A percentile compares a stretch with the other conserved stretches of the same genome.
Evolutionary conservation across 2,329 filamentous ascomycete species (phyloP).

Genomic region (Penicillium olsonii): DNA sequence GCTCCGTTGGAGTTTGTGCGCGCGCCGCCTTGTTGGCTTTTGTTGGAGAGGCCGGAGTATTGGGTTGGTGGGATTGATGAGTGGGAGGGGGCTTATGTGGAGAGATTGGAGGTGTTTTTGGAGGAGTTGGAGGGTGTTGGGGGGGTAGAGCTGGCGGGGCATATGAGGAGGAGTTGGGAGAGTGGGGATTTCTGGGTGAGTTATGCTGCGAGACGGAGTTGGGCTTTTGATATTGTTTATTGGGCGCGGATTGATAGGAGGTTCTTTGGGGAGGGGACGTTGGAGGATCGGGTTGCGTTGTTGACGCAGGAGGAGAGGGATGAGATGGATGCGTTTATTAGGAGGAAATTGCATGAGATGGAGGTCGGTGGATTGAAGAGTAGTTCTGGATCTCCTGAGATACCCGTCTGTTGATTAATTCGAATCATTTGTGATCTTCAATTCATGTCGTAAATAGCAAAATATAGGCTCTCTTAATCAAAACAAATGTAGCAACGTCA

Average conservation of each 20-base stretch:
- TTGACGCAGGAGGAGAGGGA: constrained; percentile 20
- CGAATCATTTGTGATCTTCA: background rate
- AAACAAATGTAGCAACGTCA: background rate
- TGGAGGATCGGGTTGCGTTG: constrained; percentile 17
- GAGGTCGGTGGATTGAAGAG: background rate
- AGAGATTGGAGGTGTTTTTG: constrained; percentile 18
- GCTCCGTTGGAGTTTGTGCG: constrained; percentile 21
- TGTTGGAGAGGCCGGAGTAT: constrained; percentile 25
- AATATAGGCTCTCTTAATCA: background rate
- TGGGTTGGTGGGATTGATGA: constrained; percentile 21
- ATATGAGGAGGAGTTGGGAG: constrained; percentile 22
- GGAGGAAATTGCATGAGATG: constrained; percentile 16
- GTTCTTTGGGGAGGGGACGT: constrained; percentile 23
- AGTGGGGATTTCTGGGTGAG: constrained; percentile 26
- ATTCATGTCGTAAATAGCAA: background rate
- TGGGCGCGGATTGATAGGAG: constrained; percentile 20
- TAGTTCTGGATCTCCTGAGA: background rate
- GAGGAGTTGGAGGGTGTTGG: constrained; percentile 10
- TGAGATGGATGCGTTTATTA: constrained; percentile 19
- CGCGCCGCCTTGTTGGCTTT: constrained; percentile 25
- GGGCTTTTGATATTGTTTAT: constrained; percentile 19
- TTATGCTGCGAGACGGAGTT: constrained; percentile 23
- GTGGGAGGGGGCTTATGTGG: constrained; percentile 17
- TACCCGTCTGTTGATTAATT: background rate
- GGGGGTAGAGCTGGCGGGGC: constrained; percentile 2